These are phyloP conservation scores for Ophiocordyceps polyrhachis-furcata DNA, from an alignment of 2,329 filamentous ascomycete genomes.

Conservation along the genomic window DNA sequence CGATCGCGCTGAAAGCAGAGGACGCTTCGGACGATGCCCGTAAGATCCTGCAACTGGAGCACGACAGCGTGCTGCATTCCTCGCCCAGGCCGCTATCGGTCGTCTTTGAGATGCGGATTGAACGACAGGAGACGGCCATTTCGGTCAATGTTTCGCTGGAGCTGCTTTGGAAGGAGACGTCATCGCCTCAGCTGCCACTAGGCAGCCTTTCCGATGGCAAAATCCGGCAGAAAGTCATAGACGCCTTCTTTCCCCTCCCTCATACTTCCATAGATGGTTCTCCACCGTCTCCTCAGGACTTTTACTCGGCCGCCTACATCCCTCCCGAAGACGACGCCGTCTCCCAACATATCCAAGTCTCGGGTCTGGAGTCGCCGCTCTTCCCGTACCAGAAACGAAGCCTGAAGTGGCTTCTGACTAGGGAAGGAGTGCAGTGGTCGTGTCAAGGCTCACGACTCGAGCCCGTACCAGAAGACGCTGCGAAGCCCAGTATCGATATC, in stretches of 20 bases:
- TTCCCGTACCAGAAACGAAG: conserved; percentile 58
- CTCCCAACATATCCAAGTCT: conserved; percentile 20
- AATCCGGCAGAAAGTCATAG: conserved; percentile 17
- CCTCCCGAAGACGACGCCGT: conserved; percentile 26
- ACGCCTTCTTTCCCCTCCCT: conserved; percentile 14
- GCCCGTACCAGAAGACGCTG: conserved; percentile 2
- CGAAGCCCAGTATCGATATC: conserved; percentile 4
- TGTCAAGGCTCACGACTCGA: conserved; percentile 5
- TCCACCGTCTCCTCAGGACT: conserved; percentile 31
- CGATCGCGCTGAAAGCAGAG: conserved; percentile 7
- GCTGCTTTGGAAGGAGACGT: conserved; percentile 24
- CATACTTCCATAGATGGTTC: conserved; percentile 1
- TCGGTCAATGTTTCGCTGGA: conserved; percentile 14
- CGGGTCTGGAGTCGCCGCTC: conserved; percentile 28
- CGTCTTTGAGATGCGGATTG: conserved; percentile 12
- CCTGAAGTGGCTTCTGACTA: conserved; percentile 48
- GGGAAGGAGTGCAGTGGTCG: conserved; percentile 41
- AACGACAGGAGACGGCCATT: conserved; percentile 9
- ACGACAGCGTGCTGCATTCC: conserved; percentile 4
- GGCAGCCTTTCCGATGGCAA: conserved; percentile 12
- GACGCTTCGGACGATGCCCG: conserved; percentile 6
- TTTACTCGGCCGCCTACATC: conserved; percentile 51
- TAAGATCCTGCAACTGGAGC: conserved; percentile 6
- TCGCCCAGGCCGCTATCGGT: conserved; percentile 18
- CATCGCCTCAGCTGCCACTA: conserved; percentile 12